Evolutionary conservation across 192 early-diverging fungal species (phyloP).

Genomic region (Backusella mclennaniae): DNA sequence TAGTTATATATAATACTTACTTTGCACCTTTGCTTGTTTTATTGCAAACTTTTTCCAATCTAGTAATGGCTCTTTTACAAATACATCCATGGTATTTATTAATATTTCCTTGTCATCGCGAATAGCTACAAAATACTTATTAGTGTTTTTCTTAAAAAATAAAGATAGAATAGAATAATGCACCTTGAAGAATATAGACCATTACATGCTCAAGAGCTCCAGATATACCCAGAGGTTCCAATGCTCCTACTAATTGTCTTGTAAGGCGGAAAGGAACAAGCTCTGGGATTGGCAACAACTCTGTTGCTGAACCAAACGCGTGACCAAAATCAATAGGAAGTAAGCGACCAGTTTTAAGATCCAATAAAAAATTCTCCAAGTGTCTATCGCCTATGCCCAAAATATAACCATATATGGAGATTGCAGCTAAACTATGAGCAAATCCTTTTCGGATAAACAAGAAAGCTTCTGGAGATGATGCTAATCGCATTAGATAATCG

Average conservation of each 20-base stretch:
- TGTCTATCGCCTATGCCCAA: constrained; percentile 84
- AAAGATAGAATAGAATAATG: background rate
- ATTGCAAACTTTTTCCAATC: constrained; percentile 76
- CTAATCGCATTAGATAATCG: constrained; percentile 55
- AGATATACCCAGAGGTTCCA: constrained; percentile 65
- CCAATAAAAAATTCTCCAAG: constrained; percentile 74
- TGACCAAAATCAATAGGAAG: constrained; percentile 84
- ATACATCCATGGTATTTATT: constrained; percentile 75
- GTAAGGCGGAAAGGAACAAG: constrained; percentile 77
- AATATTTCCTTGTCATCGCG: constrained; percentile 59
- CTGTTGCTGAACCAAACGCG: constrained; percentile 82
- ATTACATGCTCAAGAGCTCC: constrained; percentile 67
- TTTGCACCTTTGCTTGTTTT: constrained; percentile 58
- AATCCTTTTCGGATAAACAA: constrained; percentile 66
- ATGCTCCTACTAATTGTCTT: constrained; percentile 57
- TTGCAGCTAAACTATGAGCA: constrained; percentile 64
- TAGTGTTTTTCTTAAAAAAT: background rate
- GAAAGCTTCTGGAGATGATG: constrained; percentile 72
- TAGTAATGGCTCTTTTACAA: constrained; percentile 79
- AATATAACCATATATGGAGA: constrained; percentile 71
- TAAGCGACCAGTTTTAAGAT: constrained; percentile 62
- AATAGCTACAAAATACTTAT: constrained; percentile 40
- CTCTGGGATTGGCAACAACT: constrained; percentile 74
- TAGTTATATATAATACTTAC: constrained; percentile 24
- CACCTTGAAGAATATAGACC: constrained; percentile 64